Percentiles rank a stretch among this genome's conserved stretches.
These are phyloP conservation scores for Tylopilus sp. DNA, from an alignment of 1,284 basidiomycete species.

Conservation along the genomic window DNA sequence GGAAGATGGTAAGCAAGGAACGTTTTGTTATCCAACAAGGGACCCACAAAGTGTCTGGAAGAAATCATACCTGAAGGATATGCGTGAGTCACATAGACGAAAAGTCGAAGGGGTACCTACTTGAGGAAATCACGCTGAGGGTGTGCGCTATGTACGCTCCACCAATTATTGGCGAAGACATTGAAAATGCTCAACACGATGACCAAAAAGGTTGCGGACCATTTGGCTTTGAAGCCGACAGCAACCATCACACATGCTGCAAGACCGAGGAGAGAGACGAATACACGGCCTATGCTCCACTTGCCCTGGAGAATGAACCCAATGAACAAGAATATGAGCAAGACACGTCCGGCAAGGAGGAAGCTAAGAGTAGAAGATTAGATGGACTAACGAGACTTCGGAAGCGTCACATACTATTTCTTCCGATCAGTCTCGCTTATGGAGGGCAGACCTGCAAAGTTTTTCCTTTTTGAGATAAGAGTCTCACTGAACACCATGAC, in stretches of 20 bases:
- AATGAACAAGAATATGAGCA: conserved; percentile 98
- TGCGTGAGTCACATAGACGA: conserved; percentile 19
- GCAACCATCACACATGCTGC: conserved; percentile 97
- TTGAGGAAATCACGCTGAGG: conserved; percentile 98
- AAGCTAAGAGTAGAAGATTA: conserved; percentile 51
- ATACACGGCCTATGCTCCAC: conserved; percentile 81
- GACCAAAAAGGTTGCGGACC: conserved; percentile 97
- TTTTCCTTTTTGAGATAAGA: conserved; percentile 78
- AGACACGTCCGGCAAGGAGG: conserved; percentile 92
- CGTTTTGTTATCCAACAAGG: not conserved
- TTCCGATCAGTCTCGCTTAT: conserved; percentile 94
- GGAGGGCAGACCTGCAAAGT: conserved; percentile 88
- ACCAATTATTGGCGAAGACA: conserved; percentile 98
- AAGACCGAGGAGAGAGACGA: conserved; percentile 84
- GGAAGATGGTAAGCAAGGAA: conserved; percentile 23
- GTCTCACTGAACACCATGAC: conserved; percentile 99
- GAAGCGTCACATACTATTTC: conserved; percentile 76
- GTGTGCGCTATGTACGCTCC: conserved; percentile 89
- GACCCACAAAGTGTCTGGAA: conserved; percentile 88
- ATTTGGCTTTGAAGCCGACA: conserved; percentile 98
- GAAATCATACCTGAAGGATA: conserved; percentile 69
- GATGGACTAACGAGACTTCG: conserved; percentile 3
- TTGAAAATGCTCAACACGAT: conserved; percentile 92
- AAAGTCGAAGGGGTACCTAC: conserved; percentile 37
- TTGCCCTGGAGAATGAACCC: conserved; percentile 94